These are phyloP conservation scores for Acanthamoeba rhysodes DNA, from an alignment of 208 protist genomes.

Conservation along the genomic window DNA sequence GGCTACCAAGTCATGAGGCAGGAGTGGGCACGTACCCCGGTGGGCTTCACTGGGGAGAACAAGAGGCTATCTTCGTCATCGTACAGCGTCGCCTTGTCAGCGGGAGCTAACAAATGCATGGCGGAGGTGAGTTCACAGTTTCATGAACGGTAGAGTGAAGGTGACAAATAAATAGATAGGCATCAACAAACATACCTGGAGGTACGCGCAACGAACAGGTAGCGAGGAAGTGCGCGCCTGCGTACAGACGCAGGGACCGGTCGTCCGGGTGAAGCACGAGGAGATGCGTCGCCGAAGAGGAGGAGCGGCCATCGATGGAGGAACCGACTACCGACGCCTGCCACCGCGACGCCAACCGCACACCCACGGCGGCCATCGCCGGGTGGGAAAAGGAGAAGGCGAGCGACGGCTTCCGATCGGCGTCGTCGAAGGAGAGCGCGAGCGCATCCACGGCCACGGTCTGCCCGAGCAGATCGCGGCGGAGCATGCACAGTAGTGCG, in stretches of 20 bases:
- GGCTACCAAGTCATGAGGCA: neutral
- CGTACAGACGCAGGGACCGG: neutral
- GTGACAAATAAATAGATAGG: neutral
- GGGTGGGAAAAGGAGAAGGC: constrained; percentile 1
- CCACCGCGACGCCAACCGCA: neutral
- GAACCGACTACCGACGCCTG: neutral
- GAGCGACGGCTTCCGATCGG: neutral
- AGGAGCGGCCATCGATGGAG: neutral
- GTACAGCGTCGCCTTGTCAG: neutral
- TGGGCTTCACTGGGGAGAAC: neutral
- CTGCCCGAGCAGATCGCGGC: neutral
- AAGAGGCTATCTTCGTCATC: constrained; percentile 11
- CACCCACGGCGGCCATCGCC: neutral
- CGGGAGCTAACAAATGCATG: neutral
- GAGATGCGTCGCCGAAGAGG: neutral
- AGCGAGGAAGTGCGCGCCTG: constrained; percentile 2
- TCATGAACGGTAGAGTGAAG: neutral
- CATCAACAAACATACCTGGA: neutral
- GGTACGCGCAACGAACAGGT: neutral
- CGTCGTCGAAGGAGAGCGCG: neutral
- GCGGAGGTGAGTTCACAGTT: neutral
- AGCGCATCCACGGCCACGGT: neutral
- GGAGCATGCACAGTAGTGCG: neutral
- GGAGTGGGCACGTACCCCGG: neutral
- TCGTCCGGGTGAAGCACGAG: neutral